A percentile compares a stretch with the other conserved stretches of the same genome.
These are phyloP conservation scores for Lactifluus hygrophoroides DNA, from an alignment of 768 basidiomycete species.

Conservation along the genomic window DNA sequence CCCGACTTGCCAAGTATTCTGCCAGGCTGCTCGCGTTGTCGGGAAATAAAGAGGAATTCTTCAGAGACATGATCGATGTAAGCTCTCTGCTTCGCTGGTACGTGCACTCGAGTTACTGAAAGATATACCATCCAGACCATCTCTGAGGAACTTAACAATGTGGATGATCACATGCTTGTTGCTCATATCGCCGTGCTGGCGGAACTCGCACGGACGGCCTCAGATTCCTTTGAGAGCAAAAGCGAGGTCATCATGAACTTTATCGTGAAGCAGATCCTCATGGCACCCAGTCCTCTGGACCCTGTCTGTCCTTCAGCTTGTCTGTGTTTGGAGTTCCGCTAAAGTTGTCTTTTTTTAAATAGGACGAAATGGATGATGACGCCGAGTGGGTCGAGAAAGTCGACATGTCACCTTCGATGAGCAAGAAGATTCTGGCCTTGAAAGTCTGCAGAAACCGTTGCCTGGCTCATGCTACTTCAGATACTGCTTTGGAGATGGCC, in stretches of 20 bases:
- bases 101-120: not conserved
- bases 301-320: constrained; percentile 32
- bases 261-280: constrained; percentile 61
- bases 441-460: constrained; percentile 80
- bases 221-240: constrained; percentile 67
- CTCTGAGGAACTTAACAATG: constrained; percentile 40
- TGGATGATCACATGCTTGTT: constrained; percentile 43
- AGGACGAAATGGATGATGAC: constrained; percentile 52
- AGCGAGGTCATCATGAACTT: constrained; percentile 69
- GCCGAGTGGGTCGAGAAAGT: constrained; percentile 75
- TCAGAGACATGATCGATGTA: constrained; percentile 58
- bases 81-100: constrained; percentile 16
- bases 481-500: constrained; percentile 56
- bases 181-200: constrained; percentile 64
- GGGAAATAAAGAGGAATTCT: constrained; percentile 42
- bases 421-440: constrained; percentile 64
- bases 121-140: constrained; percentile 40
- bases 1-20: constrained; percentile 77
- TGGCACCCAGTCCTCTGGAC: constrained; percentile 41
- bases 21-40: constrained; percentile 50
- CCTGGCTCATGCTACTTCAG: constrained; percentile 52
- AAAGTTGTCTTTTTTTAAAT: constrained; percentile 7
- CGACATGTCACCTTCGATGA: constrained; percentile 46
- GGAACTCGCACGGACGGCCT: constrained; percentile 61
- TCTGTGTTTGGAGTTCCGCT: not conserved